Conservation (phyloP, 345 rosid genomes). For the Lepidium didymum region DNA sequence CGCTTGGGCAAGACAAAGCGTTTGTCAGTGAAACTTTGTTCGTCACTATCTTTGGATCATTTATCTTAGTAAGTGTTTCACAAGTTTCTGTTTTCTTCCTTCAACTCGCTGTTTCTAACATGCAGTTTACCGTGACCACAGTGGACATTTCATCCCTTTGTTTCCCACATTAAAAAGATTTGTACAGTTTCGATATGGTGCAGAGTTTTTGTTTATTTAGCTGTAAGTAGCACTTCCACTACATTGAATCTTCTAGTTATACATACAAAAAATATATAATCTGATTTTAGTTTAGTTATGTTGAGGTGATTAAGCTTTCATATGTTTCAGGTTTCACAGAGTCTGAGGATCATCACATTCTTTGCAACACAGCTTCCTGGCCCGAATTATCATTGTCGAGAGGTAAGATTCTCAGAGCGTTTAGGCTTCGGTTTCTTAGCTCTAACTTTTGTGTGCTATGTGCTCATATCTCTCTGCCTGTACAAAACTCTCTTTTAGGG, state of each 20-base stretch:
- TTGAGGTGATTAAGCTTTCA: neutral
- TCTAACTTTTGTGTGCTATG: neutral
- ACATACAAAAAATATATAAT: neutral
- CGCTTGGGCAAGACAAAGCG: slow-evolving; percentile 58
- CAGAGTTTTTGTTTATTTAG: slow-evolving; percentile 69
- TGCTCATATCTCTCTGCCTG: neutral
- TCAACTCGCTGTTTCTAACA: neutral
- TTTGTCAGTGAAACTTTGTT: slow-evolving; percentile 64
- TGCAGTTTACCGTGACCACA: slow-evolving; percentile 24
- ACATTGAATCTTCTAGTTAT: neutral
- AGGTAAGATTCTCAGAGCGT: slow-evolving; percentile 32
- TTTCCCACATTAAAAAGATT: slow-evolving; percentile 60
- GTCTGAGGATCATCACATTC: slow-evolving; percentile 64
- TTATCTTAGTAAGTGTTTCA: slow-evolving; percentile 42
- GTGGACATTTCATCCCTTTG: slow-evolving; percentile 85
- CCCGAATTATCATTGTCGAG: slow-evolving; percentile 84
- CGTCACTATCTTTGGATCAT: slow-evolving; percentile 48
- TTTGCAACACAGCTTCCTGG: slow-evolving; percentile 89
- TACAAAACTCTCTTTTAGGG: slow-evolving; percentile 39
- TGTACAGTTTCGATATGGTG: slow-evolving; percentile 79
- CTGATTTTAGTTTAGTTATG: neutral
- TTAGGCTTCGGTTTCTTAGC: neutral
- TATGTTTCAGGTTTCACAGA: slow-evolving; percentile 51
- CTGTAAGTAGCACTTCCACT: slow-evolving; percentile 38
- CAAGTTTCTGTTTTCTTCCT: neutral